Evolutionary conservation across 345 rosid species (phyloP), one percentile per base, ranked within the genome.

Genomic region (Citrus cavaleriei): DNA sequence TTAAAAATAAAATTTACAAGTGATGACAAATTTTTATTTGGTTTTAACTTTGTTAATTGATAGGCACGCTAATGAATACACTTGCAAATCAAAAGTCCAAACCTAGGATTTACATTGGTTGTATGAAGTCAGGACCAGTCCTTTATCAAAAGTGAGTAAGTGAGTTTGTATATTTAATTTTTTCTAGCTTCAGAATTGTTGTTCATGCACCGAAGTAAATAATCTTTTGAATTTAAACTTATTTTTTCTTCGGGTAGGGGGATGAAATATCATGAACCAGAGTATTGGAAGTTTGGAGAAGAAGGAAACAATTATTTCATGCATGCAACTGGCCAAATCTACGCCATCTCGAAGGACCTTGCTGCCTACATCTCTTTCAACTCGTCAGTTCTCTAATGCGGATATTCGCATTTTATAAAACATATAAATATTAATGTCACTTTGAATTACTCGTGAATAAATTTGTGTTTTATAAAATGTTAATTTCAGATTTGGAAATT

Each of bases 71-170:
- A 21, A 84, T 38, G 22, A 88, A 76, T 30, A 84, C 93, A 3
- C 85, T 95, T 12, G 90, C 93, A 1, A 85, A 77, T 58, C 58
- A 93, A 78, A 86, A 92, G 68, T 79, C 88, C 59, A 95, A 89
- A 77, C 94, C 96, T 0, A 81, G 94, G 81, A 80, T 89, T 24
- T 95, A 93, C 68, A 93, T 95, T n/a, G 99, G 99, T 1, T 95
- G 99, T 86, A 95, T 95, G 99, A 95, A 93, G 77, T 93, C 99
- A 2, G 98, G 99, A 4, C 98, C 99, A 3, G 97, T 95, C 72
- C 90, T 95, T 24, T 86, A 90, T 49, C 88, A 86, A 38, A 88
- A 92, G 99, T 95, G 84, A 86, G 86, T 76, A 40, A 5, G 4
- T 65, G 19, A 13, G 35, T 19, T 22, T 35, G 22, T 54, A 54